Evolutionary conservation across 148 eudicot genomes (phyloP).

Genomic region (Dysphania ambrosioides): DNA sequence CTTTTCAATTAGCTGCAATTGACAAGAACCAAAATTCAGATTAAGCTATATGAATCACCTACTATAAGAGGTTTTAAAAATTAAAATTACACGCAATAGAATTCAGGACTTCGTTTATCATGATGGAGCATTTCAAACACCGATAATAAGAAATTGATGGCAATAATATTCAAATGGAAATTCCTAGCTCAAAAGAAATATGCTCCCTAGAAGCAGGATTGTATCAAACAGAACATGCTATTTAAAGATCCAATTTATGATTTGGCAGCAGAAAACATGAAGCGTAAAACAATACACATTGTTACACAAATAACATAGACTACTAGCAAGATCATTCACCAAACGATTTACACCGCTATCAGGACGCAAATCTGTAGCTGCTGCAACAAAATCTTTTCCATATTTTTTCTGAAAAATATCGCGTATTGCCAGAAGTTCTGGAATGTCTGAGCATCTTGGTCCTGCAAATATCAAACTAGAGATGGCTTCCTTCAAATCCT

Average conservation of each 20-base stretch:
- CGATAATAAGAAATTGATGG: not conserved
- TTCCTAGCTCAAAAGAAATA: not conserved
- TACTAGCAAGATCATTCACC: constrained; percentile 37
- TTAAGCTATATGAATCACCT: not conserved
- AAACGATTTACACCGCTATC: constrained; percentile 83
- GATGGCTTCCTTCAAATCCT: constrained; percentile 83
- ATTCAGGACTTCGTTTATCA: too few relatives aligned
- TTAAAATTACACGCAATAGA: not conserved
- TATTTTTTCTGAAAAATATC: constrained; percentile 85
- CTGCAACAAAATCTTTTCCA: constrained; percentile 87
- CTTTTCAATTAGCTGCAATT: constrained; percentile 39
- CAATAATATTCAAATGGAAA: not conserved
- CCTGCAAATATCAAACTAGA: constrained; percentile 88
- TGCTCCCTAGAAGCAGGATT: not conserved
- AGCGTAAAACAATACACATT: not conserved
- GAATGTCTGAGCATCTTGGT: constrained; percentile 91
- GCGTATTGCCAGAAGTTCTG: constrained; percentile 66
- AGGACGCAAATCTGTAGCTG: constrained; percentile 96
- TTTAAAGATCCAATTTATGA: not conserved
- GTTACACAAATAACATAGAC: not conserved
- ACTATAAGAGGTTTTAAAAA: not conserved
- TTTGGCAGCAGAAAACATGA: not conserved
- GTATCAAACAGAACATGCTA: not conserved
- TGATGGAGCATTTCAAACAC: too few relatives aligned
- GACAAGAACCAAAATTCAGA: not conserved